Evolutionary conservation across 495 filamentous ascomycete genomes (phyloP).

Genomic region (Aspergillus coremiiformis): DNA sequence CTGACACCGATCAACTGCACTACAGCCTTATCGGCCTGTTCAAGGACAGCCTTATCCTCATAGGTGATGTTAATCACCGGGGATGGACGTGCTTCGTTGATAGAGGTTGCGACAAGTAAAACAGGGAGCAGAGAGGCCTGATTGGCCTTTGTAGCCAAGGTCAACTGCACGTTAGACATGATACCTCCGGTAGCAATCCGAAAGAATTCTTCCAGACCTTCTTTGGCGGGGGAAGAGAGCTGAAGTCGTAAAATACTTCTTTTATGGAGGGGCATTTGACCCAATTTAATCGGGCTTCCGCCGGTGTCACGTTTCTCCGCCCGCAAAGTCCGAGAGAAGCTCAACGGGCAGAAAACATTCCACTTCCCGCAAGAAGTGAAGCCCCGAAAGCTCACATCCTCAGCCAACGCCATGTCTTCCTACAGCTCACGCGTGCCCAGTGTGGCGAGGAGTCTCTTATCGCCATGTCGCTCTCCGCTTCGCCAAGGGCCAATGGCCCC

Average conservation of each 20-base stretch:
- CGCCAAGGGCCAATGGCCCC: constrained; percentile 29
- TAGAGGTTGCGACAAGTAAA: constrained; percentile 41
- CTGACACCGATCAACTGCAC: constrained; percentile 31
- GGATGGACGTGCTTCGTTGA: constrained; percentile 40
- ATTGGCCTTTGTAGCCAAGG: constrained; percentile 55
- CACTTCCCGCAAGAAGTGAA: constrained; percentile 5
- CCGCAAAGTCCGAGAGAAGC: constrained; percentile 11
- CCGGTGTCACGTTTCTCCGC: constrained; percentile 33
- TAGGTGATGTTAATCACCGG: constrained; percentile 41
- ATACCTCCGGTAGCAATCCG: constrained; percentile 1
- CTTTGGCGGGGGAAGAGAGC: constrained; percentile 17
- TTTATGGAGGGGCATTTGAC: constrained; percentile 15
- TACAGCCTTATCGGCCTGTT: constrained; percentile 36
- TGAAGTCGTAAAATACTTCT: neutral
- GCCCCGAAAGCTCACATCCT: neutral
- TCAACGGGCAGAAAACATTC: constrained; percentile 37
- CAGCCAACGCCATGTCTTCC: constrained; percentile 30
- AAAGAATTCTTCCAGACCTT: neutral
- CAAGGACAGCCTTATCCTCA: constrained; percentile 40
- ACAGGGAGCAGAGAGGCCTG: constrained; percentile 46
- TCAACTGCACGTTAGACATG: constrained; percentile 39
- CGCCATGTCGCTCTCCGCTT: constrained; percentile 29
- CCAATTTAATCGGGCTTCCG: constrained; percentile 12
- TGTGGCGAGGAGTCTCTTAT: constrained; percentile 32
- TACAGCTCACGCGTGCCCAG: constrained; percentile 32